phyloP scores from a whole-genome alignment of 169 alveolate genomes.

The Plasmodium coatneyi region DNA sequence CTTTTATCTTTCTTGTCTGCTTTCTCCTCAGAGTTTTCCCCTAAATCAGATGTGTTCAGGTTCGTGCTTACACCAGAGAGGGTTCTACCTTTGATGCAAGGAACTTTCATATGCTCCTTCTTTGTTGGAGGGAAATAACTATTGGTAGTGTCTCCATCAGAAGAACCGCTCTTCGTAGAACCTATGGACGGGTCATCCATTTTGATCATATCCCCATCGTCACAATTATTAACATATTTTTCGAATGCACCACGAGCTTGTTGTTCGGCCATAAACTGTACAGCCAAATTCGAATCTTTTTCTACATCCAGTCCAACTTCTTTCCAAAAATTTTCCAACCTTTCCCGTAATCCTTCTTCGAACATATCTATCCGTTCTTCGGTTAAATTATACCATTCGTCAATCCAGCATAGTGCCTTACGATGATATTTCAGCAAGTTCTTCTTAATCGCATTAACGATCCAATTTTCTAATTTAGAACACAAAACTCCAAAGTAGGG shows the following conservation, averaged over 20 bases:
- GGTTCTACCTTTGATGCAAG: neutral
- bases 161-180: neutral
- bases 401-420: conserved; percentile 81
- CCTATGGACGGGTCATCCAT: neutral
- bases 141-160: neutral
- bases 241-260: neutral
- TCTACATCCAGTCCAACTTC: neutral
- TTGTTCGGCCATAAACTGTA: neutral
- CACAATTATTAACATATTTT: neutral
- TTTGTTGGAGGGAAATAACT: neutral
- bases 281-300: neutral
- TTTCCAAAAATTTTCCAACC: conserved; percentile 77
- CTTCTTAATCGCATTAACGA: conserved; percentile 77
- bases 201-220: neutral
- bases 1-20: neutral
- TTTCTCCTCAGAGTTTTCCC: neutral
- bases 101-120: neutral
- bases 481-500: conserved; percentile 87
- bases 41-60: neutral
- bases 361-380: conserved; percentile 76
- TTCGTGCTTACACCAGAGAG: neutral
- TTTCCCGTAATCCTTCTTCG: conserved; percentile 80
- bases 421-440: conserved; percentile 78
- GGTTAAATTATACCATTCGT: conserved; percentile 81
- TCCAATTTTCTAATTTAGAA: conserved; percentile 83